Evolutionary conservation across 257 asterid species (phyloP).

Genomic region (Gynochthodes officinalis): DNA sequence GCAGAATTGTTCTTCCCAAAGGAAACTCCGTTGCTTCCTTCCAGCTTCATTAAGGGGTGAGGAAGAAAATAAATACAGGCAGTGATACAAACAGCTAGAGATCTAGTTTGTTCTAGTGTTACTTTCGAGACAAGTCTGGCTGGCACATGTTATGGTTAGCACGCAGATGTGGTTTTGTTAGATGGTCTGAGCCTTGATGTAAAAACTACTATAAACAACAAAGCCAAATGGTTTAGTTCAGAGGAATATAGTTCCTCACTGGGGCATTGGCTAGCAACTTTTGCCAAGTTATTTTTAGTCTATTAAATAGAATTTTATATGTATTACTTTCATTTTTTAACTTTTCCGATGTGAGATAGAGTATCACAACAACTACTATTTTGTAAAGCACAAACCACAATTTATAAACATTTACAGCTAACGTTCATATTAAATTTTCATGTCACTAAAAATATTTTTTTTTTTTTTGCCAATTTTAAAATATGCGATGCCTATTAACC

Average conservation of each 20-base stretch:
- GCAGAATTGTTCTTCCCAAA: conserved; percentile 2
- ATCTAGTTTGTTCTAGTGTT: not conserved
- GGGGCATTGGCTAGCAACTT: no score
- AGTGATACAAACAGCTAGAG: not conserved
- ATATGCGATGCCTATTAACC: conserved; percentile 3
- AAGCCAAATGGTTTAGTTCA: not conserved
- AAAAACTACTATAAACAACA: not conserved
- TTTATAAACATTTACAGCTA: no score
- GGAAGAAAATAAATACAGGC: not conserved
- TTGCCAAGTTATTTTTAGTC: no score
- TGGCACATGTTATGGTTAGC: not conserved
- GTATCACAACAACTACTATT: no score
- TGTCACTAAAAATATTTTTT: no score
- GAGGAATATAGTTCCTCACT: no score
- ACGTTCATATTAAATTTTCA: no score
- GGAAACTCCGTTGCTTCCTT: conserved; percentile 10
- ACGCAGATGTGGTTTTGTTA: not conserved
- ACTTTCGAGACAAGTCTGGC: not conserved
- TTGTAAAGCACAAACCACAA: no score
- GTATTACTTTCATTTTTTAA: no score
- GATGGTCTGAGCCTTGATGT: not conserved
- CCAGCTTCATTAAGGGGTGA: not conserved
- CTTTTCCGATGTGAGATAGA: no score
- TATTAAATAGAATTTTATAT: no score
- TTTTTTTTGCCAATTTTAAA: no score